Base-by-base conservation (phyloP, 2,329 filamentous ascomycete genomes). In the Hortaea sp. region DNA sequence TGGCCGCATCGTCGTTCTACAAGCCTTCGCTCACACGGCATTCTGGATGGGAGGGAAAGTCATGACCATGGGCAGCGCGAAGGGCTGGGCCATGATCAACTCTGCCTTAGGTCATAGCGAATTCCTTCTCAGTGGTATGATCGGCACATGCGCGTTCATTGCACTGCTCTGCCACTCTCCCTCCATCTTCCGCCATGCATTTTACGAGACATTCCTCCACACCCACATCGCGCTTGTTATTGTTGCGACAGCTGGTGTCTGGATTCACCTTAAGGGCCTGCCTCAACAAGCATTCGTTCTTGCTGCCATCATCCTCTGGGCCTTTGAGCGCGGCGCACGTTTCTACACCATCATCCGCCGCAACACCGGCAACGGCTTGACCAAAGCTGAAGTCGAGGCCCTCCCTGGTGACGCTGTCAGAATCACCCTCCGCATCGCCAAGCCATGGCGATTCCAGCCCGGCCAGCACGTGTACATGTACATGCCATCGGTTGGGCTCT, bases 391-490 rank as follows among this genome's bases (percentile, higher is more conserved):
- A 12, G 75, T 89, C 7, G 84, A 88, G 63, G 82, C 84, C 7
- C 76, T 89, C 7, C 84, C 85, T 10, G 85, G 84, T 50, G 84
- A 88, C 56, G 84, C 85, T 6, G 74, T 80, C 56, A 79, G 84
- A 42, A 74, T 90, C 43, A 88, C 84, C 0, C 76, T 88, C 42
- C 81, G 77, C 45, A 77, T 89, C 71, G 79, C 84, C 7, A 79
- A 84, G 39, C 83, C 84, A n/a, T 89, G 85, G 84, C 75, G 69
- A 37, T 86, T 86, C 72, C 72, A 73, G 49, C 81, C 85, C 0
- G 84, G 85, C 32, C 84, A 88, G 64, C 85, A 90, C 62, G 81
- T 84, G 32, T 90, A 88, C 63, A 68, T 90, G 13, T 88, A 88
- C 68, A 76, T 90, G 67, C 85, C 85, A 6, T 71, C 74, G 5